Evolutionary conservation across 352 stramenopile genomes (phyloP), one percentile per base, ranked within the genome.

Genomic region (Aphanomyces cochlioides): DNA sequence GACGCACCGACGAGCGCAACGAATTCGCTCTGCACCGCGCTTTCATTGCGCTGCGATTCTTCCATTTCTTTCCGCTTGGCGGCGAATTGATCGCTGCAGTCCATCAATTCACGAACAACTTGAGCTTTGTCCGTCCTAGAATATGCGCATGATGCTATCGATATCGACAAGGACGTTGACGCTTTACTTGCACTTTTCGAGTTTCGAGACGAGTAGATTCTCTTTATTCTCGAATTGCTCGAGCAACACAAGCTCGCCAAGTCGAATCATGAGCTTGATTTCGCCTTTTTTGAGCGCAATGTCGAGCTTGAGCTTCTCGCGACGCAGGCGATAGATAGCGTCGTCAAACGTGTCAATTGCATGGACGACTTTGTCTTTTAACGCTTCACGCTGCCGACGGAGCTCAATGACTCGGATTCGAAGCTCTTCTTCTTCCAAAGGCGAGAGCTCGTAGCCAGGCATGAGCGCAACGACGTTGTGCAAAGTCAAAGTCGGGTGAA

Each of bases 191-290:
- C 78, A 92, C 70, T 90, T 90, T 34, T 96, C 81, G 40, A 97
- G 78, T 64, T 97, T 97, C 7, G 76, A 85, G 48, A 78, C 89
- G 65, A 98, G 71, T 37, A 95, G 68, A 56, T 85, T 92, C 67
- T 98, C 93, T 67, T 93, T 93, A 67, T 76, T 89, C 69, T 97
- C 93, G 65, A 98, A 97, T 38, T 93, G 87, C 71, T 96, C 86
- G 3, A 98, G 82, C 37, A 98, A 74, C 41, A 81, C 75, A 28
- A 97, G 75, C 66, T 98, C 93, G 59, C 89, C 85, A 15, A 82
- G 73, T 8, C 97, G 73, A 13, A 92, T 95, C 60, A 97, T 81
- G 58, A 98, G 56, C 41, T 87, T 88, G 19, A 98, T 78, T 74
- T 98, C 92, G 13, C 81, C 85, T 57, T 89, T 81, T 73, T 96